Base-by-base conservation (phyloP, 2,329 filamentous ascomycete genomes). In the Epichloe elymi region DNA sequence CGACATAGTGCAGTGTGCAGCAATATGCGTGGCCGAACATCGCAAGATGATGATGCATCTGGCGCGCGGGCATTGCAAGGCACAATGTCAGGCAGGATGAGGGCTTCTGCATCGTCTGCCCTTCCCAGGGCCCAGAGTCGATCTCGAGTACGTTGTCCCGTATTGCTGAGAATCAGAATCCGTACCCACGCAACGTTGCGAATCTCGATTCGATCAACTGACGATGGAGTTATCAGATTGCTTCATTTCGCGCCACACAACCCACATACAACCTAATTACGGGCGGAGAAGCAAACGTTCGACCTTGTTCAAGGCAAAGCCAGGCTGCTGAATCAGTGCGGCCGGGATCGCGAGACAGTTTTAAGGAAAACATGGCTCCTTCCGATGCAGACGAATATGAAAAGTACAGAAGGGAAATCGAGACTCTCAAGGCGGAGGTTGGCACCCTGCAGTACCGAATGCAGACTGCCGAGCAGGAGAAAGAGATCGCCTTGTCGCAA, bases 371-470 rank as follows among this genome's bases (percentile, higher is more conserved):
- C 60, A 70, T 76, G 57, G 74, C 76, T 35, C 78, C 79, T 0
- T 70, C 75, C 1, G 78, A 80, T 53, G 73, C 73, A n/a, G 74
- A 79, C 53, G 72, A 76, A 51, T 79, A 80, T 60, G 78, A 82
- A 60, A 73, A 70, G 44, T 78, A 77, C 61, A 71, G 74, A 46
- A 74, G 70, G 51, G 71, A 71, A 37, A 78, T 76, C 53, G 90
- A 97, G 61, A 85, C 90, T 56, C 75, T 97, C 26, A 90, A 91
- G 62, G 88, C 91, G 2, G 88, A 96, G 67, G 74, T 97, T 41
- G 93, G 90, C 55, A 87, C 88, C 0, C 72, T 96, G 48, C 84
- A 83, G 55, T 98, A 96, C 69, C 88, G 91, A 53, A 76, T 95
- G 57, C 86, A 89, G 60, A 91, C 86, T 17, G 72, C 87, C 49